These are phyloP conservation scores for Monilinia fructigena DNA, from an alignment of 2,329 filamentous ascomycete species.

Conservation along the genomic window DNA sequence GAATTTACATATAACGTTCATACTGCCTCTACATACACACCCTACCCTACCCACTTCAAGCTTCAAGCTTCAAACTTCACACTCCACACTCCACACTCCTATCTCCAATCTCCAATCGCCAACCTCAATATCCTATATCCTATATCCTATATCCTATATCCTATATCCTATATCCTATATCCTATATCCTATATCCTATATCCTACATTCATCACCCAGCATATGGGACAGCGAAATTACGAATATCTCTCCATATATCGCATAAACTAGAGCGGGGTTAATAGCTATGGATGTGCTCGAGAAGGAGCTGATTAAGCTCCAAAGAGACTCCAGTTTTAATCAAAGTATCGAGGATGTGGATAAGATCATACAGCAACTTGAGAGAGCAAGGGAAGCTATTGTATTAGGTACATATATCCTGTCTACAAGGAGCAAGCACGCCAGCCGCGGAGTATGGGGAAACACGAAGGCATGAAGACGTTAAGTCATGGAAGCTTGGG, in stretches of 20 bases:
- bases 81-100: too few relatives aligned
- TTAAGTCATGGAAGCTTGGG: not conserved
- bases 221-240: not conserved
- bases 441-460: not conserved
- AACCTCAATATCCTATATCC: too few relatives aligned
- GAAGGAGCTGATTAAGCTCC: conserved; percentile 38
- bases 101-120: too few relatives aligned
- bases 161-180: too few relatives aligned
- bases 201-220: not conserved
- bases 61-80: too few relatives aligned
- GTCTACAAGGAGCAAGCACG: conserved; percentile 1
- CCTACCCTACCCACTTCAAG: too few relatives aligned
- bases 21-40: too few relatives aligned
- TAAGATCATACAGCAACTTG: conserved; percentile 74
- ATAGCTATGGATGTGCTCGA: conserved; percentile 40
- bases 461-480: too few relatives aligned
- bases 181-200: too few relatives aligned
- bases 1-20: too few relatives aligned
- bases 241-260: not conserved
- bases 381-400: conserved; percentile 70
- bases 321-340: conserved; percentile 37
- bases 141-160: too few relatives aligned
- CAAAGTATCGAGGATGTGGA: conserved; percentile 70
- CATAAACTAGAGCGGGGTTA: conserved; percentile 28
- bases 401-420: conserved; percentile 57